Base-by-base conservation (phyloP, 2,329 filamentous ascomycete genomes). In the Cladosporium velox region DNA sequence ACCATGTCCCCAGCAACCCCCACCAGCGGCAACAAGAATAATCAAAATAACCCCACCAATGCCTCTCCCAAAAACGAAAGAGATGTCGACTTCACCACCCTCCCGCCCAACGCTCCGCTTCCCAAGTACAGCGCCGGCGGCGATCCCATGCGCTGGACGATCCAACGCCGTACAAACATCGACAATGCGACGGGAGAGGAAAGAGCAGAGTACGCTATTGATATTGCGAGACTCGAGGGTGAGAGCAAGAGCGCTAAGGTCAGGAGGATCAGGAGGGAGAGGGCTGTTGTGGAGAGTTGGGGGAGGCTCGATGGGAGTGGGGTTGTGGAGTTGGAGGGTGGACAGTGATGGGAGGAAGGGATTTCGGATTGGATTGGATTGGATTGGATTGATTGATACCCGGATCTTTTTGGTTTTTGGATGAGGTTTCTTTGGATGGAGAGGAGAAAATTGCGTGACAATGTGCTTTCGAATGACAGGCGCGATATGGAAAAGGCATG, bases 181-280 rank as follows among this genome's bases (percentile, higher is more conserved):
- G 18, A 30, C 8, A 1, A 14, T 0, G 15, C 15, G 3, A 35
- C 21, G 2, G 49, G n/a, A 1, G 47, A 35, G 6, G 57, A 24
- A 15, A 34, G 58, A 30, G 64, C 47, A 1, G 57, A 65, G 58
- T 54, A 55, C 47, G 49, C 49, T 8, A 62, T 66, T n/a, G 34
- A 54, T 24, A 11, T 54, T 6, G 49, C 58, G 21, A 28, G 59
- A 3, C 15, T 62, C 14, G 24, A 62, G 12, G 59, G 59, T 26
- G 64, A 66, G 58, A 66, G 58, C 58, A 66, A 63, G 59, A 24
- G 15, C 18, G 58, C 64, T 18, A 52, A 49, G 14, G 15, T 21
- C 12, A 41, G 59, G 3, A 54, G 64, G 34, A 44, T 66, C 4
- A 24, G 10, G 34, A 49, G 64, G 14, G 64, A 66, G 35, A 30